phyloP scores from a whole-genome alignment of 176 grass and related monocot species.

The Oryza brachyantha region DNA sequence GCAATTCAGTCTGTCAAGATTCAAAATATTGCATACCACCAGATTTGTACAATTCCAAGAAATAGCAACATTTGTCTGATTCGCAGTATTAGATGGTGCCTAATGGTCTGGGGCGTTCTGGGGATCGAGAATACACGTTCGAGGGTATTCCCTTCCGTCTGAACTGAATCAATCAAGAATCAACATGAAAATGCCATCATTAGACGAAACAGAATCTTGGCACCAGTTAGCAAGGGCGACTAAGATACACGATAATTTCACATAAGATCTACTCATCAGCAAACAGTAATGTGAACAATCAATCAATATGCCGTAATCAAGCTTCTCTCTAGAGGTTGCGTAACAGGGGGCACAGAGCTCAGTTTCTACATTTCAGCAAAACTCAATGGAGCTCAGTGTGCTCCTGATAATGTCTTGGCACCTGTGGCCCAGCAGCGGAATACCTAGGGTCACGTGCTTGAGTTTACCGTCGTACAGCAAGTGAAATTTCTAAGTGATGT shows the following conservation, averaged over 20 bases:
- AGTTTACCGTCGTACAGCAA: background rate
- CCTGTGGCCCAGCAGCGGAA: background rate
- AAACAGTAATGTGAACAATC: conserved; percentile 27
- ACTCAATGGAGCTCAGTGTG: background rate
- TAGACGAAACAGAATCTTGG: background rate
- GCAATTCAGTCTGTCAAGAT: too few relatives aligned
- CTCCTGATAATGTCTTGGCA: background rate
- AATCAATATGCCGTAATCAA: background rate
- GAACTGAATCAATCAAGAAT: background rate
- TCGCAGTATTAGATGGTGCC: too few relatives aligned
- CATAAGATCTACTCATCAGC: conserved; percentile 26
- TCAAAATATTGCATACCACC: too few relatives aligned
- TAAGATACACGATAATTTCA: background rate
- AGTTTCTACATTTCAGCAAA: background rate
- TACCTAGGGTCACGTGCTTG: background rate
- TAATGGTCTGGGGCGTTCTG: too few relatives aligned
- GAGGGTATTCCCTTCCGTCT: background rate
- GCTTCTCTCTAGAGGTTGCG: background rate
- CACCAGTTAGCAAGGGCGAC: background rate
- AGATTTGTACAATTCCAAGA: too few relatives aligned
- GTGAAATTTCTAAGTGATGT: conserved; percentile 58
- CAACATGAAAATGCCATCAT: background rate
- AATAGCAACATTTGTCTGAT: too few relatives aligned
- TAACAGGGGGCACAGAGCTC: background rate
- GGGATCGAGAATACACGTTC: background rate